phyloP scores from a whole-genome alignment of 345 rosid genomes.

The Camelina sativa region DNA sequence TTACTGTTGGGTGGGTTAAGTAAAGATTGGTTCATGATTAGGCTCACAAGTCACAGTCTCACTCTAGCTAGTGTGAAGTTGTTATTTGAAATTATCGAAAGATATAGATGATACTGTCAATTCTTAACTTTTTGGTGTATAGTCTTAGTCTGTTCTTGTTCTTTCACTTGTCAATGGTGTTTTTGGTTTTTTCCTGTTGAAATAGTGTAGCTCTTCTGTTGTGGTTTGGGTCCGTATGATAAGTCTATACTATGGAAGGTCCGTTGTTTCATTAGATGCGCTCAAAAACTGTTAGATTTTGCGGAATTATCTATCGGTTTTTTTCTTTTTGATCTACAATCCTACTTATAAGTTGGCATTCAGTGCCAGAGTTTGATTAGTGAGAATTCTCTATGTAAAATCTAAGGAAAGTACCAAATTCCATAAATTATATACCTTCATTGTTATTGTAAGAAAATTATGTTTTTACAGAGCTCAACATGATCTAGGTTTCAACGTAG shows the following conservation, averaged over 20 bases:
- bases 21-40: conserved; percentile 8
- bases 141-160: conserved; percentile 9
- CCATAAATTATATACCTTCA: not conserved
- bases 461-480: not conserved
- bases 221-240: not conserved
- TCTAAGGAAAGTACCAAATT: not conserved
- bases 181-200: not conserved
- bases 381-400: not conserved
- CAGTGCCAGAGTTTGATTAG: not conserved
- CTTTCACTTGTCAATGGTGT: conserved; percentile 23
- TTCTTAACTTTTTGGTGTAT: conserved; percentile 10
- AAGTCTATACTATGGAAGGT: conserved; percentile 1
- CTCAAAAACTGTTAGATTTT: not conserved
- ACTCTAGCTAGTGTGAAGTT: not conserved
- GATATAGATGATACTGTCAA: conserved; percentile 11
- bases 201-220: conserved; percentile 4
- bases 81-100: conserved; percentile 3
- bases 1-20: not conserved
- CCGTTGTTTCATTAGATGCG: conserved; percentile 17
- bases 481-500: not conserved
- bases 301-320: not conserved
- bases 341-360: not conserved
- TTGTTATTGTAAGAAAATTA: not conserved
- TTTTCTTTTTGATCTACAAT: not conserved
- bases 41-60: conserved; percentile 15